Evolutionary conservation across 177 flowering plant species (phyloP).

Genomic region (Tripterygium wilfordii): DNA sequence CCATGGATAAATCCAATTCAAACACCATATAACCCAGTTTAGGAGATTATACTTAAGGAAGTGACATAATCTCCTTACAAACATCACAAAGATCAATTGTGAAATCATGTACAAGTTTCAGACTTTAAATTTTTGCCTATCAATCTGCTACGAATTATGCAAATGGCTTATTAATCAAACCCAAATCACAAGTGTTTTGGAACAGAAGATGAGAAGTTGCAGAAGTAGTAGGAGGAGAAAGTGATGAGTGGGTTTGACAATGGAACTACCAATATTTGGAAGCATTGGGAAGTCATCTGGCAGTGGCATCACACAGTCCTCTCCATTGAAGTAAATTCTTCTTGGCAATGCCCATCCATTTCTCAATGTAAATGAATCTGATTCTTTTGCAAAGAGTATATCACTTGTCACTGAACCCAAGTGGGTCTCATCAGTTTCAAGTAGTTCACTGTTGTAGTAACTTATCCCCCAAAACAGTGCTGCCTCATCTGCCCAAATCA

Average conservation of each 20-base stretch:
- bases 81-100: no score
- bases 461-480: conserved; percentile 55
- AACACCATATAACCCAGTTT: no score
- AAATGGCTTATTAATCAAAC: background rate
- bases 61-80: no score
- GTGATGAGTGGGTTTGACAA: background rate
- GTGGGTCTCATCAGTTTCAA: conserved; percentile 20
- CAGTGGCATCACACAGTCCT: conserved; percentile 55
- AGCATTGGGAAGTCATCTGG: conserved; percentile 53
- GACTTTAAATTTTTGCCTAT: no score
- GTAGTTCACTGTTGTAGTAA: conserved; percentile 30
- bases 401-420: conserved; percentile 48
- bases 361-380: conserved; percentile 32
- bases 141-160: no score
- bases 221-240: conserved; percentile 5
- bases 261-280: conserved; percentile 36
- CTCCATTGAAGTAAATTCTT: conserved; percentile 58
- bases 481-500: conserved; percentile 33
- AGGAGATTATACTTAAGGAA: no score
- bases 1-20: no score
- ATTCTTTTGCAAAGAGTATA: conserved; percentile 45
- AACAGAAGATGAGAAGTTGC: background rate
- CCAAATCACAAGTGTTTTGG: background rate
- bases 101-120: no score
- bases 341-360: conserved; percentile 73